Evolutionary conservation across 306 rosid species (phyloP).

Genomic region (Cucumis melo): DNA sequence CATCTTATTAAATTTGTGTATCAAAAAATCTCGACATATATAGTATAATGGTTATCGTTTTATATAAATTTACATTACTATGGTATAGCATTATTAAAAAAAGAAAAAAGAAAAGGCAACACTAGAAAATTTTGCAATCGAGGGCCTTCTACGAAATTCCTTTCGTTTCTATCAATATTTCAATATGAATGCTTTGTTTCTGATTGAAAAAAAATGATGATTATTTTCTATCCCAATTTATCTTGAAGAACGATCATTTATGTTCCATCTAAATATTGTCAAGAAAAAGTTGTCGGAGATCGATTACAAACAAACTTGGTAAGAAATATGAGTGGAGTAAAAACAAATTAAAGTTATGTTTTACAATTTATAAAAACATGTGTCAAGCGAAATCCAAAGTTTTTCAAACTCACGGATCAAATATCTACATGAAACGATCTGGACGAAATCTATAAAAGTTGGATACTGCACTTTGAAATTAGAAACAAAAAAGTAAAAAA

Average conservation of each 20-base stretch:
- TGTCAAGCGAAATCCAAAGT: background rate
- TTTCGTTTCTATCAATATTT: background rate
- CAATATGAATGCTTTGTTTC: background rate
- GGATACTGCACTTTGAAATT: background rate
- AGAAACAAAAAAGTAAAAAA: background rate
- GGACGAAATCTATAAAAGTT: background rate
- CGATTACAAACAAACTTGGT: no score
- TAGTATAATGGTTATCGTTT: background rate
- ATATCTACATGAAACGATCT: background rate
- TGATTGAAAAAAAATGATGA: background rate
- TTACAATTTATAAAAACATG: background rate
- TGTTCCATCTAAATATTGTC: no score
- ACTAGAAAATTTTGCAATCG: background rate
- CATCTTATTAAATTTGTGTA: background rate
- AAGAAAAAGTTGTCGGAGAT: no score
- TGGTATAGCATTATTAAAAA: background rate
- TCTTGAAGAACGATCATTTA: background rate
- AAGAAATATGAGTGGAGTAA: no score
- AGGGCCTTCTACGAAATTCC: background rate
- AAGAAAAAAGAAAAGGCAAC: background rate
- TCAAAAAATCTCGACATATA: background rate
- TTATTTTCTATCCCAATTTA: background rate
- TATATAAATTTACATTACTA: background rate
- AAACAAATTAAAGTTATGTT: no score
- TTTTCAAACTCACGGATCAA: background rate